These are phyloP conservation scores for Microcyclospora pomicola DNA, from an alignment of 2,329 filamentous ascomycete species.

Conservation along the genomic window DNA sequence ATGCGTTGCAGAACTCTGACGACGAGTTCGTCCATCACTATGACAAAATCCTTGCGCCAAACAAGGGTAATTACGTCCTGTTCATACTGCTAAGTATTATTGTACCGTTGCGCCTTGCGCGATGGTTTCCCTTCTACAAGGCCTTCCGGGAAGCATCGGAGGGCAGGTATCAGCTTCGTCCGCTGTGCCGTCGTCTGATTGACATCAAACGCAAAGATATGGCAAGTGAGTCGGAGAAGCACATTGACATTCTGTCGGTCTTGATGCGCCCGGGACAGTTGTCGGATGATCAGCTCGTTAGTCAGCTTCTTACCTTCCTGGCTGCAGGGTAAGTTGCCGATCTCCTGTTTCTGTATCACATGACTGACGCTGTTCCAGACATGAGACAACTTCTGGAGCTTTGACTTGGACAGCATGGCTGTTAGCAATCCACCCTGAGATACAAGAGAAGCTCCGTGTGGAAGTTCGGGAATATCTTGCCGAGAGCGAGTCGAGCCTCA, in stretches of 20 bases:
- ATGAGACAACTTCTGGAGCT: slow-evolving; percentile 63
- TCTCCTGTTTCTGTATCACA: background rate
- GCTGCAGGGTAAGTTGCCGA: slow-evolving; percentile 27
- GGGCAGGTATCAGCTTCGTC: slow-evolving; percentile 23
- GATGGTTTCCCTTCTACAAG: slow-evolving; percentile 1
- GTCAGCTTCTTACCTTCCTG: slow-evolving; percentile 42
- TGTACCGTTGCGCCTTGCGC: background rate
- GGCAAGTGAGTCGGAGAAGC: slow-evolving; percentile 19
- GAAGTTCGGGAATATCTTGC: slow-evolving; percentile 31
- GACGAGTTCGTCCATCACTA: slow-evolving; percentile 24
- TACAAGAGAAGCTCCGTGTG: slow-evolving; percentile 30
- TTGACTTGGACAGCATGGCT: slow-evolving; percentile 61
- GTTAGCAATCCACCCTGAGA: slow-evolving; percentile 42
- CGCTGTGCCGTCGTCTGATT: slow-evolving; percentile 23
- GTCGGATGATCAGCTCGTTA: slow-evolving; percentile 35
- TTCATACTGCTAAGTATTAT: background rate
- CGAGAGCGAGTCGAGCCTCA: slow-evolving; percentile 26
- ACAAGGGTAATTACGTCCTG: slow-evolving; percentile 24
- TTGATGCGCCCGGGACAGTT: slow-evolving; percentile 40
- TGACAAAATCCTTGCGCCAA: slow-evolving; percentile 29
- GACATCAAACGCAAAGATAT: slow-evolving; percentile 22
- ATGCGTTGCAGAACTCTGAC: slow-evolving; percentile 27
- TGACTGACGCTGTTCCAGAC: slow-evolving; percentile 21
- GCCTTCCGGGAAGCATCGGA: slow-evolving; percentile 24
- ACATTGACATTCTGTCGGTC: slow-evolving; percentile 30